Percentiles rank a stretch among this genome's conserved stretches.
These are phyloP conservation scores for Mycena amicta DNA, from an alignment of 768 basidiomycete genomes.

Conservation along the genomic window DNA sequence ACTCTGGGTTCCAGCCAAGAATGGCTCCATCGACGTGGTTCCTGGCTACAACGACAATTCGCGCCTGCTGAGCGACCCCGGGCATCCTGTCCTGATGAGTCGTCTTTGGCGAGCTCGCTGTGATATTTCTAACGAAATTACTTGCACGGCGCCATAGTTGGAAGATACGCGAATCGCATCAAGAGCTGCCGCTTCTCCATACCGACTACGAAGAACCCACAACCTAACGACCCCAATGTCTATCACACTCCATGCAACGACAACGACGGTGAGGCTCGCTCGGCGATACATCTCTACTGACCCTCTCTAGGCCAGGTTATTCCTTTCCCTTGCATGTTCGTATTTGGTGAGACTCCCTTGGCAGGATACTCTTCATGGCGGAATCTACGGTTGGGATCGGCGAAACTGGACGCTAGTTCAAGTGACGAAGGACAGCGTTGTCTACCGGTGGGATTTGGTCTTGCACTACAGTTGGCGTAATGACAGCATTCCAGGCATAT, in stretches of 20 bases:
- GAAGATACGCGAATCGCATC: constrained; percentile 56
- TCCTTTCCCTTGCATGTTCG: too few species aligned
- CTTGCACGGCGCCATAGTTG: constrained; percentile 36
- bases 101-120: constrained; percentile 27
- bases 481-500: constrained; percentile 36
- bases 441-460: constrained; percentile 32
- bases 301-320: too few species aligned
- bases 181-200: constrained; percentile 59
- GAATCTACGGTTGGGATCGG: constrained; percentile 58
- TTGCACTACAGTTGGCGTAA: background rate
- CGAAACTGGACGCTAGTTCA: constrained; percentile 55
- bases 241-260: constrained; percentile 56
- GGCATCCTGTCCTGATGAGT: constrained; percentile 47
- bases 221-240: constrained; percentile 44
- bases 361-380: constrained; percentile 56
- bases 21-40: constrained; percentile 53
- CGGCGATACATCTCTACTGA: too few species aligned
- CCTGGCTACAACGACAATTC: constrained; percentile 59
- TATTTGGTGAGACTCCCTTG: background rate
- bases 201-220: constrained; percentile 49
- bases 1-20: constrained; percentile 56
- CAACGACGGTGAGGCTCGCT: constrained; percentile 40
- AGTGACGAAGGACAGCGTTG: constrained; percentile 48
- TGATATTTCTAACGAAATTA: constrained; percentile 2
- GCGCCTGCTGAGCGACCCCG: constrained; percentile 43